A percentile compares a stretch with the other conserved stretches of the same genome.
Conservation (phyloP, 306 rosid genomes). For the Castanea sativa region DNA sequence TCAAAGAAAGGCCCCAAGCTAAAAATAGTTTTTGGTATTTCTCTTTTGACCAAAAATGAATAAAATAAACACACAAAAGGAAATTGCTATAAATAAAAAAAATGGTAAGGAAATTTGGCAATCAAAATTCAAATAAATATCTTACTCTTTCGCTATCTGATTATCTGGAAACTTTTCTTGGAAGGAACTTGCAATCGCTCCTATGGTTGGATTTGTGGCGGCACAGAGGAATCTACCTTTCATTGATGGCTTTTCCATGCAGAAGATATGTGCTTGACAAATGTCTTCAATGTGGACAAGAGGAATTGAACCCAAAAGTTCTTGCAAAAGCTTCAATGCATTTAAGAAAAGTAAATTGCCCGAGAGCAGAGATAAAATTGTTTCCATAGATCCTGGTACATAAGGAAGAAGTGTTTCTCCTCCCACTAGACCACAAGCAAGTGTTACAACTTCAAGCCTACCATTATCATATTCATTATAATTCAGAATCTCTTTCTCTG, state of each 20-base stretch:
- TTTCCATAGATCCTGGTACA: background rate
- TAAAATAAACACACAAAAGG: too few relatives aligned
- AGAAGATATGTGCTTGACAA: constrained; percentile 48
- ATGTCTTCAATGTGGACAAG: constrained; percentile 36
- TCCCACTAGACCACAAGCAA: constrained; percentile 47
- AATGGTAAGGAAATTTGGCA: background rate
- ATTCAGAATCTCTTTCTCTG: constrained; percentile 35
- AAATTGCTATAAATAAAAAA: background rate
- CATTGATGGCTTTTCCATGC: constrained; percentile 38
- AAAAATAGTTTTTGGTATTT: background rate
- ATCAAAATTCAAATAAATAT: background rate
- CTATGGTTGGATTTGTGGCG: constrained; percentile 4
- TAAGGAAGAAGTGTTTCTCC: constrained; percentile 34
- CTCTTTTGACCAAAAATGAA: too few relatives aligned
- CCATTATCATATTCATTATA: background rate
- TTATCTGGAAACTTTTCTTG: constrained; percentile 20
- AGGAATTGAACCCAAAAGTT: background rate
- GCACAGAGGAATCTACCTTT: constrained; percentile 44
- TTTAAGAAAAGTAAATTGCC: background rate
- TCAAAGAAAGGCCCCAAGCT: background rate
- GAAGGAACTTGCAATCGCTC: constrained; percentile 15
- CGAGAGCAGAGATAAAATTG: constrained; percentile 20
- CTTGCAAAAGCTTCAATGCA: background rate
- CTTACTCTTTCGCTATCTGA: constrained; percentile 16
- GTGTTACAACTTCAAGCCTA: constrained; percentile 44